phyloP scores from a whole-genome alignment of 139 green algal genomes.

The Choricystis sp. region DNA sequence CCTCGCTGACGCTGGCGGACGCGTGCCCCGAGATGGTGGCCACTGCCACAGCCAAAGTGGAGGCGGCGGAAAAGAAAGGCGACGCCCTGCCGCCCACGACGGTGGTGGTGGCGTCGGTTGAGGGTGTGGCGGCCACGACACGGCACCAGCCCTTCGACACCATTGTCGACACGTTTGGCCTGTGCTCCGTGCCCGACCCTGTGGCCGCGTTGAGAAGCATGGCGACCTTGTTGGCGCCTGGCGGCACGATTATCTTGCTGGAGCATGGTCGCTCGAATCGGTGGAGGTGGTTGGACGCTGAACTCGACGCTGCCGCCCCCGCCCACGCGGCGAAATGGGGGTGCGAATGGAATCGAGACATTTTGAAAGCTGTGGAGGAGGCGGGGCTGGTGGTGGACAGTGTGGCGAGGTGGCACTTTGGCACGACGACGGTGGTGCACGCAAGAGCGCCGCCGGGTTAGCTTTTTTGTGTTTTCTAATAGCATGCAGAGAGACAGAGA shows the following conservation, averaged over 20 bases:
- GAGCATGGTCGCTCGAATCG: conserved; percentile 32
- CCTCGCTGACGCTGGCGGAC: conserved; percentile 38
- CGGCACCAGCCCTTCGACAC: conserved; percentile 37
- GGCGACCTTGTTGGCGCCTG: conserved; percentile 25
- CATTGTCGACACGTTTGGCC: conserved; percentile 62
- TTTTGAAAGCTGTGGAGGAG: conserved; percentile 34
- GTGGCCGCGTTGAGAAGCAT: conserved; percentile 29
- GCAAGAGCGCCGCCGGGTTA: conserved; percentile 6
- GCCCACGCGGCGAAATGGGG: conserved; percentile 48
- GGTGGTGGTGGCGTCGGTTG: neutral
- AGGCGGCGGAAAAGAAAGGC: neutral
- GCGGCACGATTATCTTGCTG: conserved; percentile 38
- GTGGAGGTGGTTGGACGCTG: neutral
- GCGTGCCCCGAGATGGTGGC: conserved; percentile 36
- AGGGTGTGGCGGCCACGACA: conserved; percentile 5
- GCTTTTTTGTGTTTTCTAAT: no score
- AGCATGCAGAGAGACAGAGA: no score
- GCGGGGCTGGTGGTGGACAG: conserved; percentile 37
- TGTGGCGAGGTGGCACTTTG: conserved; percentile 46
- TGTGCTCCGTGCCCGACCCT: conserved; percentile 42
- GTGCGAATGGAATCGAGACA: conserved; percentile 65
- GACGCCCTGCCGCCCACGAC: neutral
- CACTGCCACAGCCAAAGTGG: neutral
- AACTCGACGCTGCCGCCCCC: neutral
- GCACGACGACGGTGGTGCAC: conserved; percentile 45